Evolutionary conservation across 352 stramenopile genomes (phyloP).

Genomic region (Globisporangium lucens): DNA sequence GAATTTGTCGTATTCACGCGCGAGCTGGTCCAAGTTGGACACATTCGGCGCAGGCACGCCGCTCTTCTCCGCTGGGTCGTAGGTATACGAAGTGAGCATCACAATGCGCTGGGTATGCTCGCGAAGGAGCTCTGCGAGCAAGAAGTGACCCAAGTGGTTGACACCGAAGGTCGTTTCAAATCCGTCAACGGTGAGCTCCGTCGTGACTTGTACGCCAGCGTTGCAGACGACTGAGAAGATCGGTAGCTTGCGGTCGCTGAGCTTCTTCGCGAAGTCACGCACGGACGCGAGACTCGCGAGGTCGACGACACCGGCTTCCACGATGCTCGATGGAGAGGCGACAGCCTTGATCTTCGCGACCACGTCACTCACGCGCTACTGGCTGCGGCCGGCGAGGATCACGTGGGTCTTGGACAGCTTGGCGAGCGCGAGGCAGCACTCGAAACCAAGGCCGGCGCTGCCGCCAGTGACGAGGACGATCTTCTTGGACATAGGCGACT

Average conservation of each 20-base stretch:
- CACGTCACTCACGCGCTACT: constrained; percentile 23
- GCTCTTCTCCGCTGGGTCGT: constrained; percentile 29
- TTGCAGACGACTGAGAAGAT: constrained; percentile 41
- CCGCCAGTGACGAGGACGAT: constrained; percentile 33
- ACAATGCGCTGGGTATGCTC: constrained; percentile 25
- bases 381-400: constrained; percentile 28
- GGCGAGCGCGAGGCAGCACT: constrained; percentile 26
- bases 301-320: constrained; percentile 31
- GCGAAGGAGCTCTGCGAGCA: constrained; percentile 25
- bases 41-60: constrained; percentile 18
- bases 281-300: constrained; percentile 30
- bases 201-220: constrained; percentile 25
- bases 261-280: constrained; percentile 15
- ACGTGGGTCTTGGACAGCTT: constrained; percentile 25
- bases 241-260: constrained; percentile 20
- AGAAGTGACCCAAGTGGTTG: constrained; percentile 45
- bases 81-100: constrained; percentile 21
- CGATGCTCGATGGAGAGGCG: constrained; percentile 9
- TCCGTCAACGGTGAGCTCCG: constrained; percentile 24
- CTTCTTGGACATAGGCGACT: constrained; percentile 17
- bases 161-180: constrained; percentile 36
- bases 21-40: constrained; percentile 24
- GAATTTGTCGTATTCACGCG: constrained; percentile 18
- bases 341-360: constrained; percentile 13
- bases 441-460: constrained; percentile 30